Evolutionary conservation across 352 stramenopile genomes (phyloP).

Genomic region (Pythium rhizo-oryzae): DNA sequence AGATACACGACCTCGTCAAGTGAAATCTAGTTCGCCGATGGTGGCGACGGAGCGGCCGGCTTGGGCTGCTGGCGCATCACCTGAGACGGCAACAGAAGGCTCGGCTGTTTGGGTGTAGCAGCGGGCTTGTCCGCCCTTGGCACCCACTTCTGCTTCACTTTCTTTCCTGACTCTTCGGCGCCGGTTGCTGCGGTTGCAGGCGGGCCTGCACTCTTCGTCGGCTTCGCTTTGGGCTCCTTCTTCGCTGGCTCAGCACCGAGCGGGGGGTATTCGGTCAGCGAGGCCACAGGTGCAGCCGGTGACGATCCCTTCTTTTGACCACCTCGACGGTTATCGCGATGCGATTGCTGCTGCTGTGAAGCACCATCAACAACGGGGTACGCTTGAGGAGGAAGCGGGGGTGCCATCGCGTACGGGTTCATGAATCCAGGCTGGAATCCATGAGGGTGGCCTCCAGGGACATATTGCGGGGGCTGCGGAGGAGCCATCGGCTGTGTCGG

Average conservation of each 20-base stretch:
- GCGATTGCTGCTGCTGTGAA: background rate
- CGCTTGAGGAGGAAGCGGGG: conserved; percentile 33
- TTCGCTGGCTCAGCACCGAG: conserved; percentile 24
- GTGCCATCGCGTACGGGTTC: conserved; percentile 23
- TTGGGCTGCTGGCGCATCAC: conserved; percentile 31
- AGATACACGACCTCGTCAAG: background rate
- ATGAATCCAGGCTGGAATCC: conserved; percentile 32
- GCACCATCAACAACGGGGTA: conserved; percentile 17
- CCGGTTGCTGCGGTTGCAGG: background rate
- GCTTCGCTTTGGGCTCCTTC: conserved; percentile 9
- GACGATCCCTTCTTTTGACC: conserved; percentile 1
- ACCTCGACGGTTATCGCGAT: conserved; percentile 19
- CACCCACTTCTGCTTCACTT: conserved; percentile 21
- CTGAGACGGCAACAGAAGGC: conserved; percentile 25
- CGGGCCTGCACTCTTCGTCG: background rate
- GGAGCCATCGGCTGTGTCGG: conserved; percentile 13
- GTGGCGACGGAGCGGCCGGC: background rate
- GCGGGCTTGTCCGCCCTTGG: conserved; percentile 18
- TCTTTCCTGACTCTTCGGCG: conserved; percentile 5
- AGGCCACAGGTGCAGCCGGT: conserved; percentile 14
- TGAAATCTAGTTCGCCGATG: conserved; percentile 7
- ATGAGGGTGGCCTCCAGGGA: conserved; percentile 11
- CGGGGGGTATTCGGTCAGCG: conserved; percentile 27
- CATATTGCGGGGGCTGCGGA: conserved; percentile 16
- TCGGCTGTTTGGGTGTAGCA: conserved; percentile 11